These are phyloP conservation scores for Sporothrix schenckii DNA, from an alignment of 2,329 filamentous ascomycete genomes.

Conservation along the genomic window DNA sequence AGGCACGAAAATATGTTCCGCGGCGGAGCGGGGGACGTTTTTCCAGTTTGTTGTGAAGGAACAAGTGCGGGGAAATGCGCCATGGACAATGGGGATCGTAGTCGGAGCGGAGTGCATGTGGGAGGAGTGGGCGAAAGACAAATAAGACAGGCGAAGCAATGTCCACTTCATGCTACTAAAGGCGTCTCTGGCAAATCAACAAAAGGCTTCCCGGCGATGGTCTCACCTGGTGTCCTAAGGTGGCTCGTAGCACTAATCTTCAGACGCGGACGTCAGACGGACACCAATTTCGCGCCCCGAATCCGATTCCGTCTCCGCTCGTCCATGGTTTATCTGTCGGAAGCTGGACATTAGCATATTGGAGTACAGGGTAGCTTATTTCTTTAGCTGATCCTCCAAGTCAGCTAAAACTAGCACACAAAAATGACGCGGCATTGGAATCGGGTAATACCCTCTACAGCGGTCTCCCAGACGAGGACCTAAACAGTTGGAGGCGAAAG, in stretches of 20 bases:
- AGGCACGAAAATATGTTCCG: neutral
- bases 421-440: conserved; percentile 8
- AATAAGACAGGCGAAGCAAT: neutral
- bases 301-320: conserved; percentile 1
- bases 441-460: conserved; percentile 10
- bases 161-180: too few relatives aligned
- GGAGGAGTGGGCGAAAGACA: neutral
- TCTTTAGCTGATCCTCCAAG: neutral
- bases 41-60: neutral
- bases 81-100: neutral
- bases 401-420: neutral
- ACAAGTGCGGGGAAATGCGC: neutral
- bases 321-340: conserved; percentile 8
- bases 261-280: too few relatives aligned
- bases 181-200: neutral
- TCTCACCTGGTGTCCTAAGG: neutral
- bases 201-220: conserved; percentile 1
- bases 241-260: too few relatives aligned
- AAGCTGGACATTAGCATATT: conserved; percentile 14
- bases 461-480: neutral
- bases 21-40: too few relatives aligned
- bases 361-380: neutral
- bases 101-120: conserved; percentile 4
- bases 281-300: too few relatives aligned
- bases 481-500: neutral